Base-by-base conservation (phyloP, 129 eudicot species). In the Cynara cardunculus region DNA sequence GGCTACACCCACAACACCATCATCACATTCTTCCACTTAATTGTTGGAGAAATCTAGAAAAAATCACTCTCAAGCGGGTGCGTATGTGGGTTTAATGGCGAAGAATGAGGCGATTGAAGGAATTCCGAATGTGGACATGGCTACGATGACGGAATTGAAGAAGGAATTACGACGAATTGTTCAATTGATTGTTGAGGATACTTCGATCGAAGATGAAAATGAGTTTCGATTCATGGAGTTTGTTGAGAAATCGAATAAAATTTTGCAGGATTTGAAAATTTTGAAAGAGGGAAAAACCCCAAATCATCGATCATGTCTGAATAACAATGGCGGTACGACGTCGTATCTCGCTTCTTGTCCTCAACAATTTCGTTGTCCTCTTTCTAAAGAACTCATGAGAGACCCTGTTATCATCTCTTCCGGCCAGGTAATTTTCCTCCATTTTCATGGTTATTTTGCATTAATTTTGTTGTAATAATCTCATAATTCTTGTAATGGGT, bases 401-500 rank as follows among this genome's bases (percentile, higher is more conserved):
- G 99, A 95, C 83, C 99, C 99, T 79, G 99, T 92, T 61, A 83
- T 95, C 77, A 44, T 95, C 27, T 82, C 97, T 66, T 89, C 97
- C 65, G 99, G 99, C 25, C 99, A 90, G 99, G 99, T 94, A 73
- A 21, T 25, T 44, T 18, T 46, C 12, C 25, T 3, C 69, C 24
- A 19, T 24, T 26, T 7, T 69, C 27, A 1, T 39, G 65, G 24
- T 56, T n/a, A 28, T 16, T 62, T 19, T 30, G 34, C 65, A 5
- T 41, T 18, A 7, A 56, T 56, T 56, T 19, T 18, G 64, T 53
- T 30, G 22, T 18, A 49, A 11, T 53, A 4, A 12, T 3, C 7
- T 19, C 5, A 13, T 44, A 44, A 44, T 44, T 44, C n/a, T 44
- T 49, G 22, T 53, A 53, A 53, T 53, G 7, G 7, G 22, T 18